Percentiles rank a stretch among this genome's conserved stretches.
Evolutionary conservation across 2,329 filamentous ascomycete species (phyloP).

Genomic region (Hymenoscyphus scutula): DNA sequence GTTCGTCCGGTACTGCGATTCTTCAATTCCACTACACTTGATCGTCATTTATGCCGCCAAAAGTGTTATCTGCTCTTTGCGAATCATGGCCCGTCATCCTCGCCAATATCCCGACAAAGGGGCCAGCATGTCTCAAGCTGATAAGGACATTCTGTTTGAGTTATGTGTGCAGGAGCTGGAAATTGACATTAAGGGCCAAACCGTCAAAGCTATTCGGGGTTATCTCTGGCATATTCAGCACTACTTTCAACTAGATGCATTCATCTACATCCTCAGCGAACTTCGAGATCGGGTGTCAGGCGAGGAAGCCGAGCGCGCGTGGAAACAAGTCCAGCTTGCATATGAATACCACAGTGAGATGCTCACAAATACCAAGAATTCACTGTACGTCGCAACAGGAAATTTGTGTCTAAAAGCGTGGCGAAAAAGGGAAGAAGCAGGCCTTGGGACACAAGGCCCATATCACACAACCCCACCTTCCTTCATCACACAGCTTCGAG

Average conservation of each 20-base stretch:
- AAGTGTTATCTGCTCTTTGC: conserved; percentile 33
- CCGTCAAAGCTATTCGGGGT: conserved; percentile 30
- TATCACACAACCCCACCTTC: conserved; percentile 18
- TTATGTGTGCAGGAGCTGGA: conserved; percentile 39
- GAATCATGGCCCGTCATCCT: conserved; percentile 37
- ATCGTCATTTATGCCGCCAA: conserved; percentile 31
- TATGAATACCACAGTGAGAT: conserved; percentile 35
- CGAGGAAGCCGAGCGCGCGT: conserved; percentile 33
- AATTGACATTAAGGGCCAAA: conserved; percentile 37
- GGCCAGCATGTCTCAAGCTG: conserved; percentile 33
- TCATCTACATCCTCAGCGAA: conserved; percentile 38
- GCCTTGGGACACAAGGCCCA: conserved; percentile 12
- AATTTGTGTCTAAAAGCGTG: conserved; percentile 35
- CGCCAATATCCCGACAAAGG: conserved; percentile 33
- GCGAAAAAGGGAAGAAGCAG: conserved; percentile 31
- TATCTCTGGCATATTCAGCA: conserved; percentile 38
- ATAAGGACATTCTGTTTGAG: conserved; percentile 36
- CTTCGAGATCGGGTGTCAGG: conserved; percentile 34
- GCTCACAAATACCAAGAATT: conserved; percentile 30
- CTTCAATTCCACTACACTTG: conserved; percentile 41
- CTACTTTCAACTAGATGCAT: conserved; percentile 38
- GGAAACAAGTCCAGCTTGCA: conserved; percentile 32
- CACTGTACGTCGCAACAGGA: conserved; percentile 31
- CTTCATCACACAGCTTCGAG: conserved; percentile 26
- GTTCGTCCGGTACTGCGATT: conserved; percentile 43